phyloP scores from a whole-genome alignment of 805 yeast species.

The Hanseniaspora taiwanica region DNA sequence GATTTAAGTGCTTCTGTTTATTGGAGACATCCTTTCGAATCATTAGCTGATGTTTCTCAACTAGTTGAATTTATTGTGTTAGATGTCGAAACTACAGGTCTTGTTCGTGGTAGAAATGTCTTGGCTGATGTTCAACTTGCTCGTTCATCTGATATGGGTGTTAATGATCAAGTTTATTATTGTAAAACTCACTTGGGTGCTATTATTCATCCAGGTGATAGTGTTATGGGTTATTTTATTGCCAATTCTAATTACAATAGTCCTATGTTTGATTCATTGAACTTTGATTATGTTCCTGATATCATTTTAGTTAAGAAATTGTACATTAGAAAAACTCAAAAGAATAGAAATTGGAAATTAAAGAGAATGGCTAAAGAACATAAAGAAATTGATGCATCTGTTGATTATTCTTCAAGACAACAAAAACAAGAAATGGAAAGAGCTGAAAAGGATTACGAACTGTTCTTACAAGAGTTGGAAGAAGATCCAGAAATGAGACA shows the following conservation, averaged over 20 bases:
- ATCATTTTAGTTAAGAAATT: slow-evolving; percentile 80
- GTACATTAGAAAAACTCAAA: slow-evolving; percentile 67
- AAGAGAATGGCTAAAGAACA: slow-evolving; percentile 97
- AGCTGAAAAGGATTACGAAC: slow-evolving; percentile 89
- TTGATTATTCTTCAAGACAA: slow-evolving; percentile 45
- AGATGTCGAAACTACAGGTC: slow-evolving; percentile 89
- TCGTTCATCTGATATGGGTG: slow-evolving; percentile 79
- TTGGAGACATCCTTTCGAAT: slow-evolving; percentile 72
- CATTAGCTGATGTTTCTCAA: slow-evolving; percentile 65
- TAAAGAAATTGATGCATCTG: slow-evolving; percentile 69
- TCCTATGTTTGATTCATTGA: slow-evolving; percentile 63
- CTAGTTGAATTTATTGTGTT: slow-evolving; percentile 78
- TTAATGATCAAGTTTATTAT: slow-evolving; percentile 69
- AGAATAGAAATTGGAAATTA: slow-evolving; percentile 76
- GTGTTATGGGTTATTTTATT: slow-evolving; percentile 81
- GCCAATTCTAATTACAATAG: slow-evolving; percentile 81
- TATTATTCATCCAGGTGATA: slow-evolving; percentile 91
- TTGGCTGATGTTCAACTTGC: slow-evolving; percentile 86
- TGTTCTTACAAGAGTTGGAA: slow-evolving; percentile 92
- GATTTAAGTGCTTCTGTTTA: slow-evolving; percentile 59
- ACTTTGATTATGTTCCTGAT: slow-evolving; percentile 59
- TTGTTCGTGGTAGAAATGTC: slow-evolving; percentile 59
- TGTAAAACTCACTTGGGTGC: slow-evolving; percentile 90
- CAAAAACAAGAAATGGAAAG: slow-evolving; percentile 81
- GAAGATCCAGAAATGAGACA: slow-evolving; percentile 93